Evolutionary conservation across 345 rosid species (phyloP).

Genomic region (Noccaea bulbosa): DNA sequence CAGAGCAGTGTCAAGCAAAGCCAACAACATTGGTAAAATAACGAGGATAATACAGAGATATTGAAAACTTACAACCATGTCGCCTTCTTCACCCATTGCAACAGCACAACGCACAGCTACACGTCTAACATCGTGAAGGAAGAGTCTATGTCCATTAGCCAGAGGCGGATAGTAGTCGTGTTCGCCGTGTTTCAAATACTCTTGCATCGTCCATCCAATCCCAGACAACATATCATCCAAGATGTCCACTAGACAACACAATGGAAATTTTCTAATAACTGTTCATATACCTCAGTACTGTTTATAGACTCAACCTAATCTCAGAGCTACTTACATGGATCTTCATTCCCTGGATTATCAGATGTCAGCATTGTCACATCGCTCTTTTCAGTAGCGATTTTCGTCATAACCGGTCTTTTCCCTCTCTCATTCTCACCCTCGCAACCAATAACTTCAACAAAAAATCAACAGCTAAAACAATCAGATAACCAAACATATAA

Average conservation of each 20-base stretch:
- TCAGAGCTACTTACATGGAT: conserved; percentile 64
- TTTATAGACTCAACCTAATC: conserved; percentile 2
- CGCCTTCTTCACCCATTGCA: conserved; percentile 99
- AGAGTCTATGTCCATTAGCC: conserved; percentile 85
- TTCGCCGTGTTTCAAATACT: conserved; percentile 84
- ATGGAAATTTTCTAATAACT: conserved; percentile 5
- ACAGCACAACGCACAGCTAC: conserved; percentile 96
- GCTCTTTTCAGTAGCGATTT: conserved; percentile 88
- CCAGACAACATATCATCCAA: conserved; percentile 96
- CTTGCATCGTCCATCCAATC: conserved; percentile 94
- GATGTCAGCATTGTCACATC: conserved; percentile 93
- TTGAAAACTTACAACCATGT: conserved; percentile 82
- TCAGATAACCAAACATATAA: conserved; percentile 13
- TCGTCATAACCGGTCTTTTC: conserved; percentile 84
- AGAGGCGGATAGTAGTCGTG: conserved; percentile 91
- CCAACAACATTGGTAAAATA: background rate
- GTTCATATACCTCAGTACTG: conserved; percentile 3
- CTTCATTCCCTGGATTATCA: conserved; percentile 87
- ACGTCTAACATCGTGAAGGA: conserved; percentile 84
- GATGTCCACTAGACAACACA: conserved; percentile 75
- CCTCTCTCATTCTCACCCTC: conserved; percentile 82
- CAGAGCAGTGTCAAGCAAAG: conserved; percentile 29
- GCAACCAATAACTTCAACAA: conserved; percentile 73
- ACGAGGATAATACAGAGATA: background rate
- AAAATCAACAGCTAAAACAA: background rate